phyloP scores from a whole-genome alignment of 208 protist genomes.

The Naegleria lovaniensis region DNA sequence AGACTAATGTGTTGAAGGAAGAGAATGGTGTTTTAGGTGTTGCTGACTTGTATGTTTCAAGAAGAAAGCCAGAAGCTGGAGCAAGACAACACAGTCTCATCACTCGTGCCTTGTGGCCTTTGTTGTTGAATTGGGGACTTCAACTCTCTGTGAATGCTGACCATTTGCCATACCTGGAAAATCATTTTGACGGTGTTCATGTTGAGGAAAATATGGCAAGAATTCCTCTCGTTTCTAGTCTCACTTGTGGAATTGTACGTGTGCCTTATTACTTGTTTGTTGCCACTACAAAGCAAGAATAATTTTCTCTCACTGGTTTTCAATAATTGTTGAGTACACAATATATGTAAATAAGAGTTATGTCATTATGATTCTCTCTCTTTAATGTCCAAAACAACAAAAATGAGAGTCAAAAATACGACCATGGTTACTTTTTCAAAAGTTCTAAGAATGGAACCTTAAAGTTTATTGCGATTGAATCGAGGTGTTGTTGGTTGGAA shows the following conservation, averaged over 20 bases:
- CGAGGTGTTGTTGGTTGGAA: too few relatives aligned
- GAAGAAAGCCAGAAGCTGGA: background rate
- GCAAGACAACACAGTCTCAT: background rate
- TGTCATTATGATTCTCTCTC: too few relatives aligned
- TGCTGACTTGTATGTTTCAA: background rate
- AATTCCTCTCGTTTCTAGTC: background rate
- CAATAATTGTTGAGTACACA: too few relatives aligned
- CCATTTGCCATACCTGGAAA: background rate
- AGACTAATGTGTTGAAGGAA: background rate
- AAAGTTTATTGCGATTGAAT: too few relatives aligned
- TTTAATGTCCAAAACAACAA: too few relatives aligned
- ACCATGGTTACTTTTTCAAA: too few relatives aligned
- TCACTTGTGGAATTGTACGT: background rate
- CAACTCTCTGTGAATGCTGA: background rate
- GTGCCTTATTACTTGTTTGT: background rate
- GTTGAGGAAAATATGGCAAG: background rate
- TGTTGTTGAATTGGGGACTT: background rate
- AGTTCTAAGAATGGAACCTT: too few relatives aligned
- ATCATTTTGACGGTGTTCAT: background rate
- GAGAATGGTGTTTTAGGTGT: background rate
- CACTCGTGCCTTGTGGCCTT: background rate
- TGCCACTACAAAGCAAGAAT: background rate
- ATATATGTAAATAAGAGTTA: background rate
- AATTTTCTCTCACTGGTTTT: too few relatives aligned
- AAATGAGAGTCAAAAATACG: too few relatives aligned